phyloP scores from a whole-genome alignment of 257 asterid genomes.

The Capsicum chinense region DNA sequence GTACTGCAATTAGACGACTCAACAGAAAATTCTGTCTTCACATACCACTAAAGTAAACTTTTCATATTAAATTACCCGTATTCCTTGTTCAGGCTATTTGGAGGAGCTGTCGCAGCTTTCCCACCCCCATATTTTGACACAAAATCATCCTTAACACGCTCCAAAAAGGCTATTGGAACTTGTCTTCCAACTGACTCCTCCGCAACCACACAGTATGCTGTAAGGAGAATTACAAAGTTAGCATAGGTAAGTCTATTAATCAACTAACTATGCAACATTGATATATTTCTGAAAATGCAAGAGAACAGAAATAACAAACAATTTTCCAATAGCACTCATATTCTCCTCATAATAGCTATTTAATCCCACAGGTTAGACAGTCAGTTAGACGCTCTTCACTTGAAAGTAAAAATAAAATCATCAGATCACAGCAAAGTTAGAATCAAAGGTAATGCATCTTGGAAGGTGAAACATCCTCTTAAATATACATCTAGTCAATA shows the following conservation, averaged over 20 bases:
- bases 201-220: constrained; percentile 89
- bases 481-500: not conserved
- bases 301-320: constrained; percentile 12
- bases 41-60: not conserved
- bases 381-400: not conserved
- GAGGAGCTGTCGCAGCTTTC: constrained; percentile 74
- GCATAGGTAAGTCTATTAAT: constrained; percentile 16
- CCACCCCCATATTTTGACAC: constrained; percentile 71
- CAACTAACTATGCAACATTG: not conserved
- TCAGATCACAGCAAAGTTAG: not conserved
- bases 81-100: constrained; percentile 73
- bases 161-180: constrained; percentile 78
- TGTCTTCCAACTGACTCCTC: constrained; percentile 88
- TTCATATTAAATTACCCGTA: constrained; percentile 55
- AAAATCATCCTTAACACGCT: constrained; percentile 81
- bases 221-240: constrained; percentile 26
- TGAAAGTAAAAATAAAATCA: not conserved
- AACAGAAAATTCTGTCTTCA: constrained; percentile 13
- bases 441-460: not conserved
- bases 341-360: not conserved
- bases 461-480: not conserved
- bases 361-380: not conserved
- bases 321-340: not conserved
- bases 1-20: not conserved
- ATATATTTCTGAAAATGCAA: constrained; percentile 4